phyloP scores from a whole-genome alignment of 2,329 filamentous ascomycete genomes.

The Exophiala viscosa region DNA sequence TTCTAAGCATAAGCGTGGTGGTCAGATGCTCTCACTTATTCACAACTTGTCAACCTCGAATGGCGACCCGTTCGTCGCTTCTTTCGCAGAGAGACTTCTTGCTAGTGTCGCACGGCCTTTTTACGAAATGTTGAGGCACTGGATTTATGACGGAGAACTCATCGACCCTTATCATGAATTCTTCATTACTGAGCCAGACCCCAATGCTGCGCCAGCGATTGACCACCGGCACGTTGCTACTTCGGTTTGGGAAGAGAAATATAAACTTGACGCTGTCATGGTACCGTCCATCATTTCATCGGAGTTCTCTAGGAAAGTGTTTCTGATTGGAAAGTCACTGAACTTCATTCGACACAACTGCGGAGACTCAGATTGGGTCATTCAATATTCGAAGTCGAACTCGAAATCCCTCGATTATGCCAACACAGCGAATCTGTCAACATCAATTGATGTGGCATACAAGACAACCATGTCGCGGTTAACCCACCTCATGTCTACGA shows the following conservation, averaged over 20 bases:
- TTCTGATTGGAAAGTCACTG: slow-evolving; percentile 93
- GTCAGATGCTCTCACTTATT: slow-evolving; percentile 88
- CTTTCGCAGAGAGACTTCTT: slow-evolving; percentile 86
- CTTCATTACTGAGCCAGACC: slow-evolving; percentile 81
- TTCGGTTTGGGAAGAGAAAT: slow-evolving; percentile 98
- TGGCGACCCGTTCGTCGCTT: slow-evolving; percentile 89
- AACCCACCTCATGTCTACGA: slow-evolving; percentile 88
- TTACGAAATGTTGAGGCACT: slow-evolving; percentile 90
- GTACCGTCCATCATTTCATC: slow-evolving; percentile 88
- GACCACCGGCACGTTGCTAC: slow-evolving; percentile 58
- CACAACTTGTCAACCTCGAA: slow-evolving; percentile 91
- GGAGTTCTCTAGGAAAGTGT: slow-evolving; percentile 94
- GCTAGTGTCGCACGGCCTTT: slow-evolving; percentile 87
- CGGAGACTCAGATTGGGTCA: slow-evolving; percentile 90
- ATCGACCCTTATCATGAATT: slow-evolving; percentile 96
- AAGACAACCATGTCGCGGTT: slow-evolving; percentile 96
- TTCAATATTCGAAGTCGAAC: slow-evolving; percentile 86
- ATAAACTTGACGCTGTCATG: slow-evolving; percentile 78
- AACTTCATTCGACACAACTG: slow-evolving; percentile 98
- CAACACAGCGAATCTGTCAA: slow-evolving; percentile 75
- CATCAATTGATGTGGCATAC: slow-evolving; percentile 94
- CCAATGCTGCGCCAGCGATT: slow-evolving; percentile 48
- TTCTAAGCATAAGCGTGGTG: slow-evolving; percentile 74
- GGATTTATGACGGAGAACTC: slow-evolving; percentile 98
- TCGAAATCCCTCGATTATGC: slow-evolving; percentile 92